Conservation (phyloP, 2,329 filamentous ascomycete genomes). For the Monascus ruber region DNA sequence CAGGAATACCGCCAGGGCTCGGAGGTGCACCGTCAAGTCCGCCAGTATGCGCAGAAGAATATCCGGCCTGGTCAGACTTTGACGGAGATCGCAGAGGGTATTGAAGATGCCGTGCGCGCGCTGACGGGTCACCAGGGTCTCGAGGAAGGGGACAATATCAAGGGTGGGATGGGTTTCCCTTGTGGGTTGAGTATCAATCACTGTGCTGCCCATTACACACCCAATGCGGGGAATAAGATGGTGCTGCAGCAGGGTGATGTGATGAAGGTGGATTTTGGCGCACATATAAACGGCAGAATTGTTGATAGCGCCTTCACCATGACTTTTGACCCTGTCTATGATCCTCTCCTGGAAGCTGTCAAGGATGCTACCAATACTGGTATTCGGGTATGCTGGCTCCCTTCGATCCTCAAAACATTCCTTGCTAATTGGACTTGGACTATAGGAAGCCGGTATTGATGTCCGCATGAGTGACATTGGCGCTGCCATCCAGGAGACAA, state of each 20-base stretch:
- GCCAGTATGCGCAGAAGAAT: constrained; percentile 68
- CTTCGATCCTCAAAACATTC: neutral
- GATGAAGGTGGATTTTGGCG: constrained; percentile 63
- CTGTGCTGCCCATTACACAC: constrained; percentile 76
- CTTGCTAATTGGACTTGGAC: constrained; percentile 4
- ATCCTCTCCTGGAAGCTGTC: constrained; percentile 54
- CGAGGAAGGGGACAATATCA: constrained; percentile 64
- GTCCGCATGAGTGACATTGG: constrained; percentile 80
- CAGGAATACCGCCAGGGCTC: constrained; percentile 72
- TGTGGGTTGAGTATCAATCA: constrained; percentile 75
- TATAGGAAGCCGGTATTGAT: constrained; percentile 75
- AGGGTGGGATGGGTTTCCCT: constrained; percentile 77
- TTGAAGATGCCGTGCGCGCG: constrained; percentile 69
- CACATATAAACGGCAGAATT: constrained; percentile 59
- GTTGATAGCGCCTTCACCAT: constrained; percentile 62
- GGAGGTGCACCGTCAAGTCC: constrained; percentile 81
- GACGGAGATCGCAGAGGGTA: constrained; percentile 75
- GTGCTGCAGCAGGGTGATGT: constrained; percentile 55
- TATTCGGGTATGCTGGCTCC: constrained; percentile 42
- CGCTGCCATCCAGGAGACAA: constrained; percentile 72
- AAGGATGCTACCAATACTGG: constrained; percentile 63
- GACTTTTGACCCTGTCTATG: constrained; percentile 56
- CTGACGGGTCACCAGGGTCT: constrained; percentile 66
- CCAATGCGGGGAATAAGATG: constrained; percentile 76
- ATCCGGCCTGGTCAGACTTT: constrained; percentile 72